These are phyloP conservation scores for Trichoderma gamsii DNA, from an alignment of 495 filamentous ascomycete species.

Conservation along the genomic window DNA sequence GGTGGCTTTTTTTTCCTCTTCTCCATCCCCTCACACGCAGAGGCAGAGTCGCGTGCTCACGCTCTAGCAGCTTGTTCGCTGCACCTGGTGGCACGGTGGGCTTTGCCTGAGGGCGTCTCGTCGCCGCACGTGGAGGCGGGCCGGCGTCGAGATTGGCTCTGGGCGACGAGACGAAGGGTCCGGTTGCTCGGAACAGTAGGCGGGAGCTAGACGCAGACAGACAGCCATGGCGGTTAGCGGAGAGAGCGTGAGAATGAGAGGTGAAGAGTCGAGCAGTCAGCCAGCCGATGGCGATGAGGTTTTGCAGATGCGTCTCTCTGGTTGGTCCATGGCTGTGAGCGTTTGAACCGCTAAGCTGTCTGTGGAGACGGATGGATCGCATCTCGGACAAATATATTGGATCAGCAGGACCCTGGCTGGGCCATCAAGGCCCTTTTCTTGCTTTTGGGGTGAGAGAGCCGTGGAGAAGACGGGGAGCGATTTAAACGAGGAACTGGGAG, in stretches of 20 bases:
- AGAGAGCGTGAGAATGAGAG: not conserved
- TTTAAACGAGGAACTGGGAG: not conserved
- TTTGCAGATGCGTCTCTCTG: not conserved
- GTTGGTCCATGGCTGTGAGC: not conserved
- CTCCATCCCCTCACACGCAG: not conserved
- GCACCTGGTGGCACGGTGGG: not conserved
- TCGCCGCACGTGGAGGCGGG: slow-evolving; percentile 8
- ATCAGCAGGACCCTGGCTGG: slow-evolving; percentile 5
- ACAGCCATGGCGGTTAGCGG: not conserved
- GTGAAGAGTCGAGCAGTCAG: too few species aligned
- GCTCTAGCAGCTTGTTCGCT: slow-evolving; percentile 3
- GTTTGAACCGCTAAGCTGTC: not conserved
- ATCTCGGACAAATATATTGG: not conserved
- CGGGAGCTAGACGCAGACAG: not conserved
- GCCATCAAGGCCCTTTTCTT: not conserved
- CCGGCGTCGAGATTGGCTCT: not conserved
- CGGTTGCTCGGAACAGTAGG: slow-evolving; percentile 1
- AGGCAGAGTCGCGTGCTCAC: not conserved
- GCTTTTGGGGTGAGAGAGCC: not conserved
- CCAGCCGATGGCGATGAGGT: not conserved
- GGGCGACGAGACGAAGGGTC: not conserved
- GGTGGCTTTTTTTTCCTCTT: not conserved
- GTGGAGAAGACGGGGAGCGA: not conserved
- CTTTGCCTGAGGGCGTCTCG: not conserved
- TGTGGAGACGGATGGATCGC: not conserved